A percentile compares a stretch with the other conserved stretches of the same genome.
Conservation (phyloP, 2,329 filamentous ascomycete genomes). For the Xylariomycetidae sp. region DNA sequence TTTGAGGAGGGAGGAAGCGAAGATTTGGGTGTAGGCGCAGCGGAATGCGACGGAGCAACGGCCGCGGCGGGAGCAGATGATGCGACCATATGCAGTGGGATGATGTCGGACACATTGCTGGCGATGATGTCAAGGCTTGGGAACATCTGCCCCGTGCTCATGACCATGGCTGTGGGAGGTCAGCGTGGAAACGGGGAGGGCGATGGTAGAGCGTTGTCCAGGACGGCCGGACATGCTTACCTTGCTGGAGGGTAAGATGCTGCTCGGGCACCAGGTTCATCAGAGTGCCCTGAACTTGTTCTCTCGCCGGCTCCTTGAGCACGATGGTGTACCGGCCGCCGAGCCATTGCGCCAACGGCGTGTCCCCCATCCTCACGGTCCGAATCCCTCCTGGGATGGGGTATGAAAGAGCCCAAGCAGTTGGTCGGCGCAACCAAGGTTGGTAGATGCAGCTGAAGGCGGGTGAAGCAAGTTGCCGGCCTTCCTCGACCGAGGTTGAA, state of each 20-base stretch:
- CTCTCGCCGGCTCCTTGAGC: conserved; percentile 18
- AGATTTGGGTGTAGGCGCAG: conserved; percentile 26
- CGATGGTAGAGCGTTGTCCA: background rate
- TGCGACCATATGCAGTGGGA: conserved; percentile 6
- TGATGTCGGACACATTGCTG: conserved; percentile 22
- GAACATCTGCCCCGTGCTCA: conserved; percentile 13
- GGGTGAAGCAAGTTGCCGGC: no score
- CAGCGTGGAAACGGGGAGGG: conserved; percentile 1
- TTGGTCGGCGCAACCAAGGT: no score
- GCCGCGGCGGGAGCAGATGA: conserved; percentile 15
- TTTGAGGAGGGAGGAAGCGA: no score
- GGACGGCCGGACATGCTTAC: conserved; percentile 8
- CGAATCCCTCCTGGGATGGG: no score
- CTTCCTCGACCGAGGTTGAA: no score
- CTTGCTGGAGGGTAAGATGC: conserved; percentile 16
- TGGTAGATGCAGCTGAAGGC: no score
- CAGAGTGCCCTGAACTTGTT: conserved; percentile 16
- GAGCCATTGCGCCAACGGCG: conserved; percentile 19
- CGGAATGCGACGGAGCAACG: conserved; percentile 15
- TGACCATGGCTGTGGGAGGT: conserved; percentile 9
- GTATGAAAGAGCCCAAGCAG: no score
- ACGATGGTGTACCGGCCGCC: conserved; percentile 16
- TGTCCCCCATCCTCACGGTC: conserved; percentile 13
- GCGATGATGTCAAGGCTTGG: conserved; percentile 15
- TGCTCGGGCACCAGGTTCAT: conserved; percentile 18